Percentiles rank a stretch among this genome's conserved stretches.
phyloP scores from a whole-genome alignment of 805 yeast genomes.

The Candida manassasensis region DNA sequence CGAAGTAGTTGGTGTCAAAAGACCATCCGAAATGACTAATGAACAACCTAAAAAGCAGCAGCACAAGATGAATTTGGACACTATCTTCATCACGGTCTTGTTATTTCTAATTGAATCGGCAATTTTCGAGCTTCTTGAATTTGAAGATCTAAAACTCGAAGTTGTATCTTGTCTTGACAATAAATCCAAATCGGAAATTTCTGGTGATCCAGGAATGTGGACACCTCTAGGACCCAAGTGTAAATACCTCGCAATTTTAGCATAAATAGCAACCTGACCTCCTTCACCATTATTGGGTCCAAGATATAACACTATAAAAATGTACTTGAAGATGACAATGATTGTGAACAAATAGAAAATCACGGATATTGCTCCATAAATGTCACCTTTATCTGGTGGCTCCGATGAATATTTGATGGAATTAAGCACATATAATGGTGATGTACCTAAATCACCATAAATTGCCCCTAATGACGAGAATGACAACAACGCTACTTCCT shows the following conservation, averaged over 20 bases:
- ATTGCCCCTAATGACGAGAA: conserved; percentile 56
- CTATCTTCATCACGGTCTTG: conserved; percentile 22
- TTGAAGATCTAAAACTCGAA: conserved; percentile 17
- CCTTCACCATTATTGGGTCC: conserved; percentile 62
- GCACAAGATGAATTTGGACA: conserved; percentile 28
- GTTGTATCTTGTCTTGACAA: conserved; percentile 37
- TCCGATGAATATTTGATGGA: conserved; percentile 22
- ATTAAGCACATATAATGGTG: conserved; percentile 50
- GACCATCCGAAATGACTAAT: conserved; percentile 54
- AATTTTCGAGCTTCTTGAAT: conserved; percentile 11
- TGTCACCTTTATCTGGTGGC: conserved; percentile 34
- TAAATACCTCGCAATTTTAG: conserved; percentile 48
- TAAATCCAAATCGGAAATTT: conserved; percentile 23
- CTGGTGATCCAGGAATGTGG: conserved; percentile 35
- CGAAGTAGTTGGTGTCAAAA: conserved; percentile 61
- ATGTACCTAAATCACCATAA: conserved; percentile 61
- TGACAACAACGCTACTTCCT: conserved; percentile 23
- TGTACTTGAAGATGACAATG: conserved; percentile 49
- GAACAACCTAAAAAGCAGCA: conserved; percentile 51
- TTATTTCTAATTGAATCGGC: conserved; percentile 15
- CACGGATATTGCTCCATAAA: conserved; percentile 48
- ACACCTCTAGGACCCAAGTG: conserved; percentile 45
- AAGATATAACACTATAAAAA: conserved; percentile 40
- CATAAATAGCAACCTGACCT: conserved; percentile 61
- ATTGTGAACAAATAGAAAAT: conserved; percentile 53